phyloP scores from a whole-genome alignment of 768 basidiomycete species.

The Trametes cingulata region DNA sequence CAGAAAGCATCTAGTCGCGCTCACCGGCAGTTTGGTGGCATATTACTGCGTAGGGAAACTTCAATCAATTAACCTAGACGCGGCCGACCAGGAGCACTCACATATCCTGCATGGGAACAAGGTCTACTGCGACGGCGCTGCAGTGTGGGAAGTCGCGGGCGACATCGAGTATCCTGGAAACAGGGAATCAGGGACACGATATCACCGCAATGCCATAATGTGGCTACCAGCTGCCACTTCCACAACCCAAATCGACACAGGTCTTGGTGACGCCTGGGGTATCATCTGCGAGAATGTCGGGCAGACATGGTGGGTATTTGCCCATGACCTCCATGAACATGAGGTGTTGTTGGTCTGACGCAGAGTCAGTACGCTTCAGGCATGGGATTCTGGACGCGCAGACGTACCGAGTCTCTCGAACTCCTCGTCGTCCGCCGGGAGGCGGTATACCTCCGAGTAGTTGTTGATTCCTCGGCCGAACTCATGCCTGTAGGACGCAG shows the following conservation, averaged over 20 bases:
- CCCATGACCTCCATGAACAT: slow-evolving; percentile 69
- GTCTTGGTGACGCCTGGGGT: slow-evolving; percentile 58
- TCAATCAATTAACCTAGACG: slow-evolving; percentile 11
- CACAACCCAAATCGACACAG: slow-evolving; percentile 76
- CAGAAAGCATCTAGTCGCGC: background rate
- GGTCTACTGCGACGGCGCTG: slow-evolving; percentile 71
- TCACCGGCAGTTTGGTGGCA: slow-evolving; percentile 74
- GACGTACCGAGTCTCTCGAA: slow-evolving; percentile 62
- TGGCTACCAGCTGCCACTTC: slow-evolving; percentile 72
- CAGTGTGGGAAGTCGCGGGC: slow-evolving; percentile 73
- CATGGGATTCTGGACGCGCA: background rate
- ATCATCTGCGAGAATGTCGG: slow-evolving; percentile 60
- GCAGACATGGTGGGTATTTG: slow-evolving; percentile 61
- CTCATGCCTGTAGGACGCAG: slow-evolving; percentile 60
- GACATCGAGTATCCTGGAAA: slow-evolving; percentile 69
- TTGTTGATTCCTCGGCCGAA: slow-evolving; percentile 73
- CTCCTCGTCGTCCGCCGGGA: slow-evolving; percentile 81
- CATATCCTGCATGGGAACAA: slow-evolving; percentile 77
- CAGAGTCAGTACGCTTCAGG: slow-evolving; percentile 1
- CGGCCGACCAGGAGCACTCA: slow-evolving; percentile 37
- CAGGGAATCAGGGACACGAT: slow-evolving; percentile 6
- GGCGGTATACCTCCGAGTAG: slow-evolving; percentile 74
- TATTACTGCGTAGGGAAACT: slow-evolving; percentile 42
- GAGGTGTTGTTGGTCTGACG: slow-evolving; percentile 63
- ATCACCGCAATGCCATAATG: background rate